phyloP scores from a whole-genome alignment of 352 stramenopile species.

The Phytophthora sp. region DNA sequence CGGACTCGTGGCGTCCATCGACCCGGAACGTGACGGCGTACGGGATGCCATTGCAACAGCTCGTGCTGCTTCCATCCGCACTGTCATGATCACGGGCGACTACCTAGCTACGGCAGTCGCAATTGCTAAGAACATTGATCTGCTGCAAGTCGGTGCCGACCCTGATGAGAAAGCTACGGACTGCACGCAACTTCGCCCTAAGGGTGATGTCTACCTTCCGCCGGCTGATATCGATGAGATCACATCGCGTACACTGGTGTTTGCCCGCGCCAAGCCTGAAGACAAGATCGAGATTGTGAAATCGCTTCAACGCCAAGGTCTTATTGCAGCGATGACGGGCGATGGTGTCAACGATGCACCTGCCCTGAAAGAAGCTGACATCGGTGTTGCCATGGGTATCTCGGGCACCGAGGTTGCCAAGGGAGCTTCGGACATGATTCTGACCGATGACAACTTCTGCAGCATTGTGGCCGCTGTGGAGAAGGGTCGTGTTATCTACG shows the following conservation, averaged over 20 bases:
- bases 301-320: slow-evolving; percentile 90
- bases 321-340: slow-evolving; percentile 96
- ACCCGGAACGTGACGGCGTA: slow-evolving; percentile 72
- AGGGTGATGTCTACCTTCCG: slow-evolving; percentile 58
- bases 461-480: slow-evolving; percentile 98
- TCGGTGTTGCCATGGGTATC: slow-evolving; percentile 98
- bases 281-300: slow-evolving; percentile 98
- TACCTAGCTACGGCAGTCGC: slow-evolving; percentile 94
- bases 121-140: slow-evolving; percentile 93
- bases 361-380: slow-evolving; percentile 95
- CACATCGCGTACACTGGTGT: slow-evolving; percentile 83
- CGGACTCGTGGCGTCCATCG: slow-evolving; percentile 94
- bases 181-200: slow-evolving; percentile 69
- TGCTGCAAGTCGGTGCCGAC: slow-evolving; percentile 84
- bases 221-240: slow-evolving; percentile 91
- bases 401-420: slow-evolving; percentile 98
- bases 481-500: slow-evolving; percentile 96
- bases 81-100: slow-evolving; percentile 96
- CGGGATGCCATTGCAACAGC: slow-evolving; percentile 52
- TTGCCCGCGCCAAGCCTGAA: slow-evolving; percentile 94
- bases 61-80: slow-evolving; percentile 60
- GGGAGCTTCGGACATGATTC: slow-evolving; percentile 97
- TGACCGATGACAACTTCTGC: slow-evolving; percentile 98
- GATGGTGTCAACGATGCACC: slow-evolving; percentile 99
- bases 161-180: slow-evolving; percentile 64